Evolutionary conservation across 768 basidiomycete species (phyloP).

Genomic region (Paxillus involutus): DNA sequence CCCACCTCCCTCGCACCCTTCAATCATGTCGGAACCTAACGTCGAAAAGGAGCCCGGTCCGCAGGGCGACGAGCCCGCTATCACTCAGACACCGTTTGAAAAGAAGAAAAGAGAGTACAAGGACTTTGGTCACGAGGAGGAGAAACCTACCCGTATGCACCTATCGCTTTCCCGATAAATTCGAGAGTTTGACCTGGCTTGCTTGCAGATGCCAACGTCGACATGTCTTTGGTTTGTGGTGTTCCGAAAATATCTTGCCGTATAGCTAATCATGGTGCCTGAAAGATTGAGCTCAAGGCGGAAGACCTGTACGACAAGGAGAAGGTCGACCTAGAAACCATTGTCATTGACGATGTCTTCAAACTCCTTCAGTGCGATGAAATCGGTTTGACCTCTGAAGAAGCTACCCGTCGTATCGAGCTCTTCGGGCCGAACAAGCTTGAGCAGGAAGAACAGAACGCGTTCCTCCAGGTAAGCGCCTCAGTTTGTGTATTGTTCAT

Average conservation of each 20-base stretch:
- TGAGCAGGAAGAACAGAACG: slow-evolving; percentile 86
- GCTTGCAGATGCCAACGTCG: slow-evolving; percentile 75
- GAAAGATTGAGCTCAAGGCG: slow-evolving; percentile 80
- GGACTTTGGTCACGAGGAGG: slow-evolving; percentile 76
- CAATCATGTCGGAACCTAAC: slow-evolving; percentile 37
- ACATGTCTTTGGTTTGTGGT: slow-evolving; percentile 69
- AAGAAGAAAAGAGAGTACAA: slow-evolving; percentile 83
- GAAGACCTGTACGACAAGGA: slow-evolving; percentile 98
- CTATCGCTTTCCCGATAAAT: neutral
- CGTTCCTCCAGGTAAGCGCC: slow-evolving; percentile 75
- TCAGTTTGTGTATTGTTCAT: neutral
- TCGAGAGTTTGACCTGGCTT: slow-evolving; percentile 1
- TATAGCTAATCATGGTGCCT: neutral
- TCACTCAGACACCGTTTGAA: slow-evolving; percentile 19
- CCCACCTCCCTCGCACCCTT: neutral
- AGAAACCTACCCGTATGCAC: slow-evolving; percentile 64
- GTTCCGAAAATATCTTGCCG: slow-evolving; percentile 1
- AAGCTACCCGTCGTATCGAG: slow-evolving; percentile 81
- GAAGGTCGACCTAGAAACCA: slow-evolving; percentile 97
- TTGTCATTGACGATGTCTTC: slow-evolving; percentile 96
- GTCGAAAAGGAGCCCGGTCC: slow-evolving; percentile 70
- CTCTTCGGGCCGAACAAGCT: slow-evolving; percentile 97
- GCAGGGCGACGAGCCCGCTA: slow-evolving; percentile 46
- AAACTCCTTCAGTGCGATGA: slow-evolving; percentile 90
- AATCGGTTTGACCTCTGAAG: slow-evolving; percentile 70